Evolutionary conservation across 306 rosid genomes (phyloP).

Genomic region (Casuarina equisetifolia): DNA sequence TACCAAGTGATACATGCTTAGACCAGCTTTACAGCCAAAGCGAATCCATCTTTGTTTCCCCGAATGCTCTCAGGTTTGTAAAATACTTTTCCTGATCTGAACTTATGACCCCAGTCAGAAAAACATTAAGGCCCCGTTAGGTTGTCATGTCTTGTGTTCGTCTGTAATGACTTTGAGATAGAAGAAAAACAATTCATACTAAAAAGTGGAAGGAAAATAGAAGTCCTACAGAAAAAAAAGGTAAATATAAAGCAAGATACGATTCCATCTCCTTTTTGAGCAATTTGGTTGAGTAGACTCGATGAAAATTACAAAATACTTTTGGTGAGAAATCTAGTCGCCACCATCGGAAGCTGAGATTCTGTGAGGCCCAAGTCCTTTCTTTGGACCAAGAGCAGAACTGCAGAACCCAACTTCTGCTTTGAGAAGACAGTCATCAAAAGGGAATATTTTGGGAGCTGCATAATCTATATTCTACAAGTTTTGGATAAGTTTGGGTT

Average conservation of each 20-base stretch:
- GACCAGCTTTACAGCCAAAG: constrained; percentile 4
- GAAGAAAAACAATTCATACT: background rate
- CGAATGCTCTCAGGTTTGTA: background rate
- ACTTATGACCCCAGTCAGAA: background rate
- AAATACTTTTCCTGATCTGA: background rate
- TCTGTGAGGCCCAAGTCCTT: background rate
- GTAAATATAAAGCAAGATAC: background rate
- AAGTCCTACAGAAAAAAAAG: background rate
- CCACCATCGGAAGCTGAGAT: background rate
- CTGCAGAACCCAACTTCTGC: background rate
- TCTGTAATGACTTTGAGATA: constrained; percentile 1
- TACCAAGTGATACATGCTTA: background rate
- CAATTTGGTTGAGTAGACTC: background rate
- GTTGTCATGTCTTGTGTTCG: background rate
- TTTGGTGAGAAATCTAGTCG: background rate
- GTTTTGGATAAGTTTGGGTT: background rate
- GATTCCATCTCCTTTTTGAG: background rate
- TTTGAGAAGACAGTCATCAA: background rate
- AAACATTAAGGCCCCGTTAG: background rate
- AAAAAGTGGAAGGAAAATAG: background rate
- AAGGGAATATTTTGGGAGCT: background rate
- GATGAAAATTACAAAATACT: background rate
- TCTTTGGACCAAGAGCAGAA: background rate
- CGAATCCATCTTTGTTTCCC: background rate
- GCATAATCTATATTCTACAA: background rate